Percentiles rank a stretch among this genome's conserved stretches.
phyloP scores from a whole-genome alignment of 768 basidiomycete genomes.

The Lentinus tigrinus region DNA sequence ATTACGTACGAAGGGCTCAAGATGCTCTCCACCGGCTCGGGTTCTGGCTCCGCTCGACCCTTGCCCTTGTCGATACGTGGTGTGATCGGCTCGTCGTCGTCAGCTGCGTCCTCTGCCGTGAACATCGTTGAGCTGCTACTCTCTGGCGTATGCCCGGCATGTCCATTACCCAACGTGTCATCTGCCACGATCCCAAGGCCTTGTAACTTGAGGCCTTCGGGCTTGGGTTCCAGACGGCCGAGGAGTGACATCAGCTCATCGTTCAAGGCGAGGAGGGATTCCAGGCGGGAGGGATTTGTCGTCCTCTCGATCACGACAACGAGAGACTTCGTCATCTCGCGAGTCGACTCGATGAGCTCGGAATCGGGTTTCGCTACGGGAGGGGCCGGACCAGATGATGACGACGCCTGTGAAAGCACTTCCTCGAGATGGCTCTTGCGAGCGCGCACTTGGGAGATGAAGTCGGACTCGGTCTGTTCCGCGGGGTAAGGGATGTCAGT shows the following conservation, averaged over 20 bases:
- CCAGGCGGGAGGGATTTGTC: conserved; percentile 58
- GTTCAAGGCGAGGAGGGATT: conserved; percentile 68
- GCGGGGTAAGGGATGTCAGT: conserved; percentile 23
- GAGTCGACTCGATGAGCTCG: conserved; percentile 50
- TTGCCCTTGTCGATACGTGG: conserved; percentile 80
- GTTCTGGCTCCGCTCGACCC: conserved; percentile 64
- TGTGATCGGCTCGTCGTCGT: conserved; percentile 45
- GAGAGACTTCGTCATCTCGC: conserved; percentile 51
- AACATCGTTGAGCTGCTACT: background rate
- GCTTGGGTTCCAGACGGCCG: conserved; percentile 31
- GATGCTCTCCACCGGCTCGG: conserved; percentile 68
- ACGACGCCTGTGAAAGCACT: conserved; percentile 20
- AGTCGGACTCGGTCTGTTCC: conserved; percentile 40
- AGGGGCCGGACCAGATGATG: conserved; percentile 18
- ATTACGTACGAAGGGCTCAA: conserved; percentile 52
- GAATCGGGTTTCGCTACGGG: conserved; percentile 19
- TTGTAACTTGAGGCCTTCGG: conserved; percentile 5
- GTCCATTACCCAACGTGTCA: conserved; percentile 27
- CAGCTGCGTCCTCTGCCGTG: background rate
- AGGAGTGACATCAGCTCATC: conserved; percentile 66
- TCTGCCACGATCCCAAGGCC: conserved; percentile 18
- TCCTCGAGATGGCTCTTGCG: conserved; percentile 31
- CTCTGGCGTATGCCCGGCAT: conserved; percentile 6
- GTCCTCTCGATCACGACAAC: conserved; percentile 52
- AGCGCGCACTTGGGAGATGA: conserved; percentile 45